Percentiles rank a stretch among this genome's conserved stretches.
Conservation (phyloP, 2,329 filamentous ascomycete genomes). For the Shiraia bambusicola region DNA sequence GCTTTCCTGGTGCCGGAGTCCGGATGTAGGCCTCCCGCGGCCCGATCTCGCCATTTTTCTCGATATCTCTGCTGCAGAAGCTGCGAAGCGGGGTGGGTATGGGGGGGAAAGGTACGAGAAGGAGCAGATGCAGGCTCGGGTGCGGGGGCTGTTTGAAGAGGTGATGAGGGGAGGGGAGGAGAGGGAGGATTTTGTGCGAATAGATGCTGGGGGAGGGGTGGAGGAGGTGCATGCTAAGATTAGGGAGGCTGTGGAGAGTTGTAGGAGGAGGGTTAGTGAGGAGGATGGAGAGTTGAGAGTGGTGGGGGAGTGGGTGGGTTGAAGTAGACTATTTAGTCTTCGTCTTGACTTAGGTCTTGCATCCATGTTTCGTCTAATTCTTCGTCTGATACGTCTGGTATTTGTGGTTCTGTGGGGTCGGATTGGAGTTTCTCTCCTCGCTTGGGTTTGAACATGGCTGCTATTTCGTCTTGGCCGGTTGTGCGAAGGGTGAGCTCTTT, state of each 20-base stretch:
- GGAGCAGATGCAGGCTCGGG: conserved; percentile 75
- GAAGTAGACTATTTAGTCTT: conserved; percentile 13
- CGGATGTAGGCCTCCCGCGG: conserved; percentile 81
- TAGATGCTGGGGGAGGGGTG: conserved; percentile 57
- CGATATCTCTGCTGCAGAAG: conserved; percentile 72
- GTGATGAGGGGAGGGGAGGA: conserved; percentile 50
- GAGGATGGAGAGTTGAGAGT: conserved; percentile 21
- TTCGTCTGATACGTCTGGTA: conserved; percentile 29
- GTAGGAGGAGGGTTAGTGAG: conserved; percentile 30
- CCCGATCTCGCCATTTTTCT: conserved; percentile 89
- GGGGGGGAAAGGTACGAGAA: conserved; percentile 89
- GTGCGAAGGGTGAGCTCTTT: conserved; percentile 76
- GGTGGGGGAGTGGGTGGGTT: conserved; percentile 37
- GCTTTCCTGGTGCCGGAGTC: conserved; percentile 77
- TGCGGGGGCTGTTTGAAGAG: conserved; percentile 70
- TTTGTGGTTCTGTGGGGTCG: conserved; percentile 13
- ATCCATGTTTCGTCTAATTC: conserved; percentile 41
- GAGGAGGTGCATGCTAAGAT: conserved; percentile 53
- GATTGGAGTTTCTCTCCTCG: conserved; percentile 35
- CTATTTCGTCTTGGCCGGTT: conserved; percentile 69
- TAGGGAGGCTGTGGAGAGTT: conserved; percentile 21
- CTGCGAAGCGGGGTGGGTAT: conserved; percentile 77
- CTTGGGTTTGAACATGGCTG: conserved; percentile 64
- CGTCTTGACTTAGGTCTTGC: conserved; percentile 36
- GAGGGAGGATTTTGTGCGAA: conserved; percentile 53